Evolutionary conservation across 2,329 filamentous ascomycete species (phyloP), one percentile per base, ranked within the genome.

Genomic region (Penicillium sclerotiorum): DNA sequence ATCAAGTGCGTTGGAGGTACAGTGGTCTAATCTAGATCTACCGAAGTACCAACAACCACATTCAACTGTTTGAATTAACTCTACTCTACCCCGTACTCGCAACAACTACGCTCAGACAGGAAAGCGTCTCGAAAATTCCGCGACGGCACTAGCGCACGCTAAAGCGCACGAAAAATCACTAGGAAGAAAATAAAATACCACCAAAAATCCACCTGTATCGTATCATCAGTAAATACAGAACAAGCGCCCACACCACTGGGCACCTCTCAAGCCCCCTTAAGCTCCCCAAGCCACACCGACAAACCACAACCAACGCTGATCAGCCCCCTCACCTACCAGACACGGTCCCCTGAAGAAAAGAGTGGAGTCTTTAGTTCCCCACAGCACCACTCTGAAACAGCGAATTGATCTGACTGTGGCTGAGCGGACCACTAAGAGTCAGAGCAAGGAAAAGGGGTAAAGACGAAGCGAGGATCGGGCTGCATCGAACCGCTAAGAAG

Each of bases 361-460:
- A 46, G 56, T 57, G 58, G 54, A 47, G 39, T 12, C 28, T 25
- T 12, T 41, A 9, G 45, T 32, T 53, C 58, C 58, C 58, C 58
- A 60, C 55, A 60, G 47, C 47, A 41, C 51, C n/a, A 59, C 45
- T 42, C 55, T 60, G 58, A 60, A 60, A 60, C 58, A 52, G 40
- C 55, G 51, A 53, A 52, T 43, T 49, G 50, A 41, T 35, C 45
- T 50, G 55, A 52, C 53, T 59, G 56, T 57, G 54, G 56, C 58
- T 60, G 47, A 51, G 51, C 52, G 25, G 37, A 43, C 45, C 45
- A n/a, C n/a, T n/a, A n/a, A 28, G 12, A 36, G 30, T 47, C 32
- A 32, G 32, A n/a, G 45, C 35, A 51, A 43, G 47, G 50, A 50
- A 53, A 52, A 35, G 40, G 49, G 52, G 47, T 15, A 25, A 28